Conservation (phyloP, 495 filamentous ascomycete genomes). For the Parmelia sp. region DNA sequence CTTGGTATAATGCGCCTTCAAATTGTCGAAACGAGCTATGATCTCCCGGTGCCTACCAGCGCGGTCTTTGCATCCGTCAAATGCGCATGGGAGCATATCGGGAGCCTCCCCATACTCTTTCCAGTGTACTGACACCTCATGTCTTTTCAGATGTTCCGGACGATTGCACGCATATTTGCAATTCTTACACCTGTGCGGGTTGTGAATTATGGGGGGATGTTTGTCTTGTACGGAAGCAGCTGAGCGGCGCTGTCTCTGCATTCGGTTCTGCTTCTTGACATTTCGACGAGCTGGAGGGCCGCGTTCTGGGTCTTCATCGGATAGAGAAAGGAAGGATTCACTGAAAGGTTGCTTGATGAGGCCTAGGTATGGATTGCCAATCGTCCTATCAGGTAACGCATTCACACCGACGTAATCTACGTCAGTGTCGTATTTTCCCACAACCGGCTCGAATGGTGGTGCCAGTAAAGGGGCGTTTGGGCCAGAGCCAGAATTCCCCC, state of each 20-base stretch:
- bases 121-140: slow-evolving; percentile 2
- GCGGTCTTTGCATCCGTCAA: slow-evolving; percentile 1
- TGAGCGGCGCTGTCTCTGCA: background rate
- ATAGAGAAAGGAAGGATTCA: background rate
- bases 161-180: background rate
- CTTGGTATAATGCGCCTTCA: slow-evolving; percentile 14
- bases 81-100: background rate
- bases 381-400: no score
- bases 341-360: background rate
- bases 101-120: no score
- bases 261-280: background rate
- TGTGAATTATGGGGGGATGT: no score
- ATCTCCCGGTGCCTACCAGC: background rate
- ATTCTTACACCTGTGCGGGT: background rate
- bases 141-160: slow-evolving; percentile 16
- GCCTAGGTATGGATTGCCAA: no score
- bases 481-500: background rate
- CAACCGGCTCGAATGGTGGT: background rate
- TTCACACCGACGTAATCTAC: background rate
- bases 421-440: background rate
- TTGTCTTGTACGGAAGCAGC: background rate
- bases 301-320: background rate
- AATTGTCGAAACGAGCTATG: slow-evolving; percentile 10
- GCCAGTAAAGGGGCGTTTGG: background rate
- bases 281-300: background rate